A percentile compares a stretch with the other conserved stretches of the same genome.
Evolutionary conservation across 352 stramenopile genomes (phyloP).

Genomic region (Saprolegnia diclina): DNA sequence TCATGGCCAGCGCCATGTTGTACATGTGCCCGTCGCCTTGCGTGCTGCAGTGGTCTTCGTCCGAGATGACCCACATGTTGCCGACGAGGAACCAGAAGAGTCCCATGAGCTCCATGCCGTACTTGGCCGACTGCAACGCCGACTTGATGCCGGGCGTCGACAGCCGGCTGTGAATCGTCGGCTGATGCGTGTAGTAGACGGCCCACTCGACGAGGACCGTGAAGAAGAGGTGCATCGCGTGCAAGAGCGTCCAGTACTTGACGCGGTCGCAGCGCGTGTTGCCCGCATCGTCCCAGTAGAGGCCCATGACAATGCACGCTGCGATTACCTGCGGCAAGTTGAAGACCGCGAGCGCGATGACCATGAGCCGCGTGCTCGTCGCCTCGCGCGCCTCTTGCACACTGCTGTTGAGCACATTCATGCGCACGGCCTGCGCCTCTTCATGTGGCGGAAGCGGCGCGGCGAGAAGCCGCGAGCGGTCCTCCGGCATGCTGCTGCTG

Average conservation of each 20-base stretch:
- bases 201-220: constrained; percentile 69
- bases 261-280: constrained; percentile 74
- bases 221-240: constrained; percentile 61
- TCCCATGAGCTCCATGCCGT: constrained; percentile 62
- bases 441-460: constrained; percentile 37
- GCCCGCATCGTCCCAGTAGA: constrained; percentile 50
- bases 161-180: background rate
- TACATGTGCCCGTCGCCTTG: constrained; percentile 72
- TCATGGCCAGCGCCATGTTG: constrained; percentile 85
- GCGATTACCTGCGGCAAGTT: constrained; percentile 71
- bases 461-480: constrained; percentile 33
- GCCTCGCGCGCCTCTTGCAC: constrained; percentile 73
- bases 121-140: constrained; percentile 48
- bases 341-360: constrained; percentile 68
- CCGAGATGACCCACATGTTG: constrained; percentile 86
- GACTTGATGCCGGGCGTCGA: background rate
- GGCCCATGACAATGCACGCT: constrained; percentile 46
- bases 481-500: background rate
- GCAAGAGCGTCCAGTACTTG: constrained; percentile 75
- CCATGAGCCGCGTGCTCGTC: constrained; percentile 72
- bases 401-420: constrained; percentile 81
- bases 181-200: constrained; percentile 43
- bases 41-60: constrained; percentile 54
- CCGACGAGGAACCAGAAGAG: constrained; percentile 85
- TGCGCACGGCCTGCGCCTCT: constrained; percentile 69